phyloP scores from a whole-genome alignment of 1,284 basidiomycete species.

The Naganishia cerealis region DNA sequence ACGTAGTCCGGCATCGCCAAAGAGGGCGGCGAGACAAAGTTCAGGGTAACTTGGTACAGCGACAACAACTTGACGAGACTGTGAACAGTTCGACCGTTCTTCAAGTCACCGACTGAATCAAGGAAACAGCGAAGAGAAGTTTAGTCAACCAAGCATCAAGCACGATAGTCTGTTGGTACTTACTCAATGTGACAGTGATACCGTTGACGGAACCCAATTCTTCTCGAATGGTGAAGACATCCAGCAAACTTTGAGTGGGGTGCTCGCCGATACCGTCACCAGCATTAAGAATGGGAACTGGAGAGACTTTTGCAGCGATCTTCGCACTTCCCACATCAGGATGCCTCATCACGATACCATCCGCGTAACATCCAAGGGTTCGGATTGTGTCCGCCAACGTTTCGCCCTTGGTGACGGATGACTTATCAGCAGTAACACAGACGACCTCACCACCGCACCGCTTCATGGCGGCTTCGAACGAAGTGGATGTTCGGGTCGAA shows the following conservation, averaged over 20 bases:
- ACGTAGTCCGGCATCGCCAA: constrained; percentile 88
- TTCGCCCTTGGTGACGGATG: constrained; percentile 93
- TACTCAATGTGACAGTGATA: constrained; percentile 79
- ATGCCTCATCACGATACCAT: constrained; percentile 92
- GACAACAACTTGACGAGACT: constrained; percentile 88
- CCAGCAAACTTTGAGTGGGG: constrained; percentile 91
- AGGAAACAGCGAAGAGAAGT: not conserved
- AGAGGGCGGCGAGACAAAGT: constrained; percentile 90
- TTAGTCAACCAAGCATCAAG: not conserved
- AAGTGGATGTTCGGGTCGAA: constrained; percentile 89
- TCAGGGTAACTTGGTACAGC: constrained; percentile 86
- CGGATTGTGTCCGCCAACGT: constrained; percentile 89
- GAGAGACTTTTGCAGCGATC: constrained; percentile 86
- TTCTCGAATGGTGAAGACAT: constrained; percentile 95
- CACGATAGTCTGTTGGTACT: constrained; percentile 35
- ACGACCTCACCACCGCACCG: constrained; percentile 94
- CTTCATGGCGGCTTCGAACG: constrained; percentile 99
- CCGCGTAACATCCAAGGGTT: constrained; percentile 92
- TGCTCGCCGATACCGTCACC: constrained; percentile 98
- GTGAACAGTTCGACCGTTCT: constrained; percentile 97
- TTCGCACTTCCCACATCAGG: constrained; percentile 90
- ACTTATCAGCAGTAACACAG: constrained; percentile 73
- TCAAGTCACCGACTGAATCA: constrained; percentile 79
- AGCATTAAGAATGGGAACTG: constrained; percentile 93
- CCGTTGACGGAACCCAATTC: constrained; percentile 98